Base-by-base conservation (phyloP, 129 eudicot species). In the Escallonia rubra region DNA sequence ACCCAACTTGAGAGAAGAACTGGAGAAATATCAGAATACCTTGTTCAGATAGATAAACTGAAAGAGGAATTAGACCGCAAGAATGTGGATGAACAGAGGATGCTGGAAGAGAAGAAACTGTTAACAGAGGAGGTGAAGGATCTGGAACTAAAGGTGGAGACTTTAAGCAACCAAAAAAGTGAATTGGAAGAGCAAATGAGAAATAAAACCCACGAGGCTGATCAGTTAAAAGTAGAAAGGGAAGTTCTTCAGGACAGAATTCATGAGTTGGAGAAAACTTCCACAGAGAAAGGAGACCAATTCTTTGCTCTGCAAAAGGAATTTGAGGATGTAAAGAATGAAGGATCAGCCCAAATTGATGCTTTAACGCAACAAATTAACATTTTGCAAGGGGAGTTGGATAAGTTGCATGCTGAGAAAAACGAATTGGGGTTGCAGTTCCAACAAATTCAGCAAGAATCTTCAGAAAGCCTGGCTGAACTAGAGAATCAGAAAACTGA, bases 31-130 rank as follows among this genome's bases (percentile, higher is more conserved):
- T 74, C 88, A 4, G 85, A 73, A 63, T 64, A 63, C 55, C 67
- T 77, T 58, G 53, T 70, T 47, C 78, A 77, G 84, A 77, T 86
- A 54, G 95, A 82, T 76, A 82, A 71, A 56, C 61, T 90, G 60
- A 71, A 82, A 76, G 85, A 78, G 77, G 86, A 84, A 64, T 56
- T 90, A 63, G 75, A 82, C 39, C 73, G 67, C 71, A 90, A 78
- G 41, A 68, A 46, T 60, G 63, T 51, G 39, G 87, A 77, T 74
- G 87, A 76, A 69, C 73, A 78, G 65, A 80, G 72, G 63, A 38
- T 80, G 62, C 65, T 65, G 44, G 87, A 81, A 70, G 91, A 90
- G 78, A 90, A 79, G 78, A 85, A 79, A 57, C 68, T 49, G 16
- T 61, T 76, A 42, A 15, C 43, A 49, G 83, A 46, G 4, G 68